Evolutionary conservation across 2,329 filamentous ascomycete genomes (phyloP), one percentile per base, ranked within the genome.

Genomic region (Colletotrichum siamense): DNA sequence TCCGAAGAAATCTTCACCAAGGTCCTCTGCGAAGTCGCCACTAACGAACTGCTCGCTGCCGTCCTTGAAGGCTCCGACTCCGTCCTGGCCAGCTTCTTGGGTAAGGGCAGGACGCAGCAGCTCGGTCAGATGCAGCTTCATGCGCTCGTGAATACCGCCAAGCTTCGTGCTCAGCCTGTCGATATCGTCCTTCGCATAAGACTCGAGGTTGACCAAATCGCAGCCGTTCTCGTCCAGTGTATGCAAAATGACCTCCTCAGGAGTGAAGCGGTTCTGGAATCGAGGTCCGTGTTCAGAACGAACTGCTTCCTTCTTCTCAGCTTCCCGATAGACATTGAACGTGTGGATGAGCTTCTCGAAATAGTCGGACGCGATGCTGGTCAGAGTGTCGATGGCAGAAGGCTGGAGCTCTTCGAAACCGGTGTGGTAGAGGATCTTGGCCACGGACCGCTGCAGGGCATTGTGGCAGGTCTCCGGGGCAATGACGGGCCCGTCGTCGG

Each of bases 1-100:
- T 32, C 97, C 97, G 82, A 99, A 99, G 91, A 98, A 99, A 86
- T 99, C 97, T 87, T 99, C 97, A 77, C 96, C 96, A 15, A 99
- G 94, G 80, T 99, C 97, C 83, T 98, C 97, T 1, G 97, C 97
- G 83, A 99, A 99, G 84, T 99, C 97, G 77, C 97, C 97, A 62
- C 95, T 95, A 64, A 98, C 93, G 80, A 99, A 99, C 83, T 99
- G 97, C 79, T 99, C 97, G 84, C 96, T 98, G 79, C 96, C 96
- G 81, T 99, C 97, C 78, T 98, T 95, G 89, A 99, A 99, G 8
- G 96, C 95, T 73, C 94, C 95, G 6, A 94, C 96, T 44, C 96
- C 97, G 82, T 99, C 97, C 36, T 92, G 91, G 44, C 94, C 94
- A 61, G 91, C 92, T 81, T 98, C 95, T 55, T 83, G 81, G 66